Percentiles rank a stretch among this genome's conserved stretches.
These are phyloP conservation scores for Melocanna baccifera DNA, from an alignment of 176 grass and related monocot species.

Conservation along the genomic window DNA sequence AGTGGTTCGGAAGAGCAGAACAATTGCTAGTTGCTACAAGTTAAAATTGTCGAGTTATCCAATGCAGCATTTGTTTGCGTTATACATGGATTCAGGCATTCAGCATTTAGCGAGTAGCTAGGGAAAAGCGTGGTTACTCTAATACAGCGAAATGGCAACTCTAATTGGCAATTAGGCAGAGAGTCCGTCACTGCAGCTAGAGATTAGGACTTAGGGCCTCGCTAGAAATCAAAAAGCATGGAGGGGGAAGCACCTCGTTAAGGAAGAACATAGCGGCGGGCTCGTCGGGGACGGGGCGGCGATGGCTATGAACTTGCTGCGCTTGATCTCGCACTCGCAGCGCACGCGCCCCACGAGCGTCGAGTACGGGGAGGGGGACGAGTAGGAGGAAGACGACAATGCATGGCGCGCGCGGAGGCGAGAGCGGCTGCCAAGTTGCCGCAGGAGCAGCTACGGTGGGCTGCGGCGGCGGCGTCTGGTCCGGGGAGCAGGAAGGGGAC, in stretches of 20 bases:
- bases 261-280: constrained; percentile 59
- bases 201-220: background rate
- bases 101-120: background rate
- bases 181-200: background rate
- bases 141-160: background rate
- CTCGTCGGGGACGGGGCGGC: constrained; percentile 62
- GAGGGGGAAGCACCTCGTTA: constrained; percentile 29
- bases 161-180: background rate
- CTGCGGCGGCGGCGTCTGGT: background rate
- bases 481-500: constrained; percentile 24
- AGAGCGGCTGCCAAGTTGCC: background rate
- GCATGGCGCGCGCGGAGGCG: constrained; percentile 33
- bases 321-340: constrained; percentile 66
- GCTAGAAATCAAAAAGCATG: background rate
- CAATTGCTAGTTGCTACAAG: background rate
- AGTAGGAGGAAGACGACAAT: constrained; percentile 31
- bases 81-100: background rate
- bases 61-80: background rate
- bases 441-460: constrained; percentile 11
- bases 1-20: background rate
- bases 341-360: constrained; percentile 46
- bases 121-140: background rate
- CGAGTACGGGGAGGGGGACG: constrained; percentile 47
- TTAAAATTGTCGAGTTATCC: background rate
- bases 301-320: constrained; percentile 67